Evolutionary conservation across 2,329 filamentous ascomycete species (phyloP).

Genomic region (Fusarium dlaminii): DNA sequence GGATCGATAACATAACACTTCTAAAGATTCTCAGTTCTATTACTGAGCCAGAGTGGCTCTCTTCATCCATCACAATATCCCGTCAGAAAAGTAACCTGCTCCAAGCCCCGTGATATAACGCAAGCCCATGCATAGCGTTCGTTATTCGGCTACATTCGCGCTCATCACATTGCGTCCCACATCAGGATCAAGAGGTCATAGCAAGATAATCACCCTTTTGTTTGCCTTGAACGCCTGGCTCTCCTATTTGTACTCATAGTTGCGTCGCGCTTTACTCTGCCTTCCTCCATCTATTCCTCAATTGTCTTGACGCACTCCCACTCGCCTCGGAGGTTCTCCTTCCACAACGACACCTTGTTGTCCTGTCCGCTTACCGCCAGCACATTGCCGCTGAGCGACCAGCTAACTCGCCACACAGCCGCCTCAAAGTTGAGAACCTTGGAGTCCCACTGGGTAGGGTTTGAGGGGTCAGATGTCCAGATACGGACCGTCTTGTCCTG

Average conservation of each 20-base stretch:
- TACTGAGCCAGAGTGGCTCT: constrained; percentile 1
- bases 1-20: constrained; percentile 5
- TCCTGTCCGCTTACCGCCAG: constrained; percentile 92
- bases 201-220: constrained; percentile 40
- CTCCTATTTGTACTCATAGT: constrained; percentile 67
- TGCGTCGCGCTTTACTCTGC: constrained; percentile 56
- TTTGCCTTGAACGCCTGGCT: constrained; percentile 51
- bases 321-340: constrained; percentile 94
- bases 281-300: constrained; percentile 79
- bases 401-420: constrained; percentile 95
- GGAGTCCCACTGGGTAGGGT: constrained; percentile 79
- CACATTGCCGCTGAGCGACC: constrained; percentile 97
- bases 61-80: neutral
- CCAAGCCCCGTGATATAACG: neutral
- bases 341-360: constrained; percentile 98
- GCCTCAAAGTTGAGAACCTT: constrained; percentile 89
- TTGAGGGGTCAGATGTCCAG: constrained; percentile 80
- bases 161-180: constrained; percentile 24
- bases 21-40: constrained; percentile 16
- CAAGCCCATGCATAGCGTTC: neutral
- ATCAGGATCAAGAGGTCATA: constrained; percentile 32
- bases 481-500: constrained; percentile 98
- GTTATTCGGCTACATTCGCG: neutral
- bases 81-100: neutral
- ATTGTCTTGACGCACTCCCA: constrained; percentile 99